These are phyloP conservation scores for Tilletia indica DNA, from an alignment of 1,284 basidiomycete species.

Conservation along the genomic window DNA sequence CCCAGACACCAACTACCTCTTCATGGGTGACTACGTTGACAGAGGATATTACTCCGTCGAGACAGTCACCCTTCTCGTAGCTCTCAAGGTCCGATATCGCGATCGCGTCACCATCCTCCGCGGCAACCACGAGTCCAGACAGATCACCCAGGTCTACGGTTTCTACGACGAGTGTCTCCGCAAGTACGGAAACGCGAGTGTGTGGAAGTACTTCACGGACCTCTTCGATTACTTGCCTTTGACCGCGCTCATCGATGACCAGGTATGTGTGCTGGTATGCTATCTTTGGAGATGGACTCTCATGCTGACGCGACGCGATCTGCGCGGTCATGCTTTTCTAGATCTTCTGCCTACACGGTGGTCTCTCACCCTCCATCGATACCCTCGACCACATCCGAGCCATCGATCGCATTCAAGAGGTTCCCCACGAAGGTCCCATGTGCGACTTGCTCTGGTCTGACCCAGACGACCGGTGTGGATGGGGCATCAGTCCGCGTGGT, in stretches of 20 bases:
- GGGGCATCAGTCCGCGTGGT: conserved; percentile 98
- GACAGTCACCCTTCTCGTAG: conserved; percentile 96
- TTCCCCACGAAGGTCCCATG: conserved; percentile 99
- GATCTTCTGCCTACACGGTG: conserved; percentile 99
- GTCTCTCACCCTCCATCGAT: conserved; percentile 97
- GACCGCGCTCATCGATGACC: conserved; percentile 95
- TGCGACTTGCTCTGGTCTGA: conserved; percentile 99
- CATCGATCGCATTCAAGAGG: conserved; percentile 97
- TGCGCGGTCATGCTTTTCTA: conserved; percentile 50
- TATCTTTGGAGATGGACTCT: too few relatives aligned
- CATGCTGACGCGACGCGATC: background rate
- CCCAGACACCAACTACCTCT: conserved; percentile 99
- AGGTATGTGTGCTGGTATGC: conserved; percentile 69
- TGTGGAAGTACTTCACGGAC: conserved; percentile 99
- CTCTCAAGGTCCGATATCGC: conserved; percentile 94
- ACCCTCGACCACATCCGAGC: conserved; percentile 97
- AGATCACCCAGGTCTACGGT: conserved; percentile 99
- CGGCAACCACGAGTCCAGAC: conserved; percentile 96
- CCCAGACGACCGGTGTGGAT: conserved; percentile 97
- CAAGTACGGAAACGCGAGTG: conserved; percentile 99
- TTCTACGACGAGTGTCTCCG: conserved; percentile 99
- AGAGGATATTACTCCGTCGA: conserved; percentile 99
- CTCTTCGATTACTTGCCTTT: conserved; percentile 96
- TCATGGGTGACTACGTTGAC: conserved; percentile 99
- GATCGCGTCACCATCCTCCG: conserved; percentile 97